Percentiles rank a stretch among this genome's conserved stretches.
Conservation (phyloP, 371 early-diverging fungal genomes). For the Actinomortierella wolfii region DNA sequence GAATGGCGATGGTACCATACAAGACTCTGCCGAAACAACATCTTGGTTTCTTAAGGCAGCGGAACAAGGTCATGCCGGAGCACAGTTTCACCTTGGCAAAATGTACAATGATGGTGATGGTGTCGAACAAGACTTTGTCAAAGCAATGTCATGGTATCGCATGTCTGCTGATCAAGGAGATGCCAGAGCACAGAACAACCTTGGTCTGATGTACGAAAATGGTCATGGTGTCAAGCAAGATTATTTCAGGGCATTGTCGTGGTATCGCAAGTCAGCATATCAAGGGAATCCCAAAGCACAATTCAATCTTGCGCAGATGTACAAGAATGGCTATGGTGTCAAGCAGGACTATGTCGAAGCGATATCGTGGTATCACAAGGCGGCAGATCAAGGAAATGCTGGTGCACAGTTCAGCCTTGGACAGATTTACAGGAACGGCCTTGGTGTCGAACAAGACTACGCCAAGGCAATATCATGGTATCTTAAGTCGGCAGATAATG, state of each 20-base stretch:
- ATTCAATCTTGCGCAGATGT: slow-evolving; percentile 73
- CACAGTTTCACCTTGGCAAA: slow-evolving; percentile 77
- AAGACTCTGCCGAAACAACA: slow-evolving; percentile 57
- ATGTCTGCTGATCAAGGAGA: slow-evolving; percentile 77
- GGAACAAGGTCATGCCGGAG: slow-evolving; percentile 77
- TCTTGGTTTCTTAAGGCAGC: slow-evolving; percentile 76
- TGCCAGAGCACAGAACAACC: slow-evolving; percentile 66
- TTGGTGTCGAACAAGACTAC: slow-evolving; percentile 70
- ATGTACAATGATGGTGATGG: slow-evolving; percentile 84
- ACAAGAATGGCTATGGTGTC: slow-evolving; percentile 81
- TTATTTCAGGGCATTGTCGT: slow-evolving; percentile 68
- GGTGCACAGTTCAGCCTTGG: slow-evolving; percentile 87
- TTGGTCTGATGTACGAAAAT: slow-evolving; percentile 81
- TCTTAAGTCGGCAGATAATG: slow-evolving; percentile 75
- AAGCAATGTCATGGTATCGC: slow-evolving; percentile 82
- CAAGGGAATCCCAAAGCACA: slow-evolving; percentile 61
- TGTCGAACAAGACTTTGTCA: slow-evolving; percentile 55
- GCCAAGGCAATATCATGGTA: slow-evolving; percentile 78
- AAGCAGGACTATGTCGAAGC: slow-evolving; percentile 57
- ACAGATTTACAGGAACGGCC: slow-evolving; percentile 83
- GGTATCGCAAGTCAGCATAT: slow-evolving; percentile 75
- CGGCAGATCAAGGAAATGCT: slow-evolving; percentile 81
- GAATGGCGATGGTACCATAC: slow-evolving; percentile 70
- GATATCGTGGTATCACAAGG: slow-evolving; percentile 70
- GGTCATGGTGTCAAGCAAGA: slow-evolving; percentile 76